phyloP scores from a whole-genome alignment of 768 basidiomycete genomes.

The Rubroboletus satanas region DNA sequence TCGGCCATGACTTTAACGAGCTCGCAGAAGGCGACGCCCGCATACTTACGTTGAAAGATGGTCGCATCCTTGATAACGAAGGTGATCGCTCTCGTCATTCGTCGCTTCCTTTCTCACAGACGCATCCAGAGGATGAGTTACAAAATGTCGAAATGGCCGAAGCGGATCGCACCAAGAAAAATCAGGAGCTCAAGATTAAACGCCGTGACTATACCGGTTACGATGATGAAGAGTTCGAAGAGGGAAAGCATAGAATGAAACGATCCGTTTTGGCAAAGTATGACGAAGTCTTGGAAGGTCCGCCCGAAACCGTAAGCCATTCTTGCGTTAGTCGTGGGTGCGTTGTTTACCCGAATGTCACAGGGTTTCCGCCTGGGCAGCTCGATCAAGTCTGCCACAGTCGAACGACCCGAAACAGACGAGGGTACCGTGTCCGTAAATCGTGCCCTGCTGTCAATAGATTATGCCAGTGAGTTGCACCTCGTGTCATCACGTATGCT shows the following conservation, averaged over 20 bases:
- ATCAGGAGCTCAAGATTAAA: constrained; percentile 83
- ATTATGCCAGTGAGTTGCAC: constrained; percentile 75
- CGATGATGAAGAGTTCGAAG: constrained; percentile 91
- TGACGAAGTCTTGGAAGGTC: constrained; percentile 82
- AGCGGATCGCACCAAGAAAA: constrained; percentile 74
- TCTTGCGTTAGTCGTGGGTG: constrained; percentile 1
- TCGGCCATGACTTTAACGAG: constrained; percentile 89
- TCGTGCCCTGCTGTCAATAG: constrained; percentile 77
- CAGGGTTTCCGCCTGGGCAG: constrained; percentile 88
- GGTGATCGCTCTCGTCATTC: constrained; percentile 41
- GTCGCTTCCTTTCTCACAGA: background rate
- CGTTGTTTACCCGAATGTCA: background rate
- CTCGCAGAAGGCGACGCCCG: constrained; percentile 92
- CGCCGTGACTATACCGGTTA: constrained; percentile 89
- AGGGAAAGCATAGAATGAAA: constrained; percentile 74
- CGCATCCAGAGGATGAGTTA: constrained; percentile 83
- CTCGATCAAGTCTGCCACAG: constrained; percentile 40
- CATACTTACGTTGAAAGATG: constrained; percentile 96
- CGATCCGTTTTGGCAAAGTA: constrained; percentile 86
- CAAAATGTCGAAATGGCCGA: constrained; percentile 96
- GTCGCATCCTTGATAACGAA: constrained; percentile 91
- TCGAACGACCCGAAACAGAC: constrained; percentile 40
- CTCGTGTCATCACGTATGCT: background rate
- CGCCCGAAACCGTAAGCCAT: constrained; percentile 57
- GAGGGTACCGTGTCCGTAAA: constrained; percentile 62